Conservation (phyloP, 805 yeast species). For the Zygotorulaspora danielsina region DNA sequence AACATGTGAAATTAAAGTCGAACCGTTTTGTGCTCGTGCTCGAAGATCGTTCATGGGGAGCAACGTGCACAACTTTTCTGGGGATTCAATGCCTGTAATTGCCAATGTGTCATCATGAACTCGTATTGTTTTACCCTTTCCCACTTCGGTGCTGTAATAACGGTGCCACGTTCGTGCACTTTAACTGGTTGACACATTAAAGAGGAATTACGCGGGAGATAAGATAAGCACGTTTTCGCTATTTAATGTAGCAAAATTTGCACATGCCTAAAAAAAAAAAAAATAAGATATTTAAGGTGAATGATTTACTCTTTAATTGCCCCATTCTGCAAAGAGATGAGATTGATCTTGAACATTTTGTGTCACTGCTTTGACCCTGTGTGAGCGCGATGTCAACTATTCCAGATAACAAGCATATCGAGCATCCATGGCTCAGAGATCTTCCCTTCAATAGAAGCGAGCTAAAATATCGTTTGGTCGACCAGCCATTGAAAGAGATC, state of each 20-base stretch:
- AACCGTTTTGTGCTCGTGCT: too few relatives aligned
- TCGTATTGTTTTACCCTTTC: not conserved
- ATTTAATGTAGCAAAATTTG: too few relatives aligned
- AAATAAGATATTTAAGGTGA: too few relatives aligned
- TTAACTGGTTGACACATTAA: not conserved
- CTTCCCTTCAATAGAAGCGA: slow-evolving; percentile 43
- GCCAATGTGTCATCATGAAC: not conserved
- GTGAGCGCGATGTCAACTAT: slow-evolving; percentile 5
- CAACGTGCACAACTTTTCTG: too few relatives aligned
- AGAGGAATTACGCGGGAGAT: too few relatives aligned
- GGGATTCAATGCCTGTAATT: not conserved
- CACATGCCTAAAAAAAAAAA: too few relatives aligned
- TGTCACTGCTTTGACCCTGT: too few relatives aligned
- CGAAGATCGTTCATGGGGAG: too few relatives aligned
- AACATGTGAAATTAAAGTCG: too few relatives aligned
- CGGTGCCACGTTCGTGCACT: not conserved
- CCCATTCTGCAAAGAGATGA: too few relatives aligned
- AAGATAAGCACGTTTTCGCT: slow-evolving; percentile 1
- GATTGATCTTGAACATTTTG: too few relatives aligned
- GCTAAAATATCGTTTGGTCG: slow-evolving; percentile 41
- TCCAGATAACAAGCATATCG: slow-evolving; percentile 18
- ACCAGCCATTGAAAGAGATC: slow-evolving; percentile 42
- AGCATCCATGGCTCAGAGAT: slow-evolving; percentile 41
- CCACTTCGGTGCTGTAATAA: not conserved
- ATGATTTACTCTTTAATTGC: too few relatives aligned